Evolutionary conservation across 768 basidiomycete species (phyloP), one percentile per base, ranked within the genome.

Genomic region (Russula griseocarnosa): DNA sequence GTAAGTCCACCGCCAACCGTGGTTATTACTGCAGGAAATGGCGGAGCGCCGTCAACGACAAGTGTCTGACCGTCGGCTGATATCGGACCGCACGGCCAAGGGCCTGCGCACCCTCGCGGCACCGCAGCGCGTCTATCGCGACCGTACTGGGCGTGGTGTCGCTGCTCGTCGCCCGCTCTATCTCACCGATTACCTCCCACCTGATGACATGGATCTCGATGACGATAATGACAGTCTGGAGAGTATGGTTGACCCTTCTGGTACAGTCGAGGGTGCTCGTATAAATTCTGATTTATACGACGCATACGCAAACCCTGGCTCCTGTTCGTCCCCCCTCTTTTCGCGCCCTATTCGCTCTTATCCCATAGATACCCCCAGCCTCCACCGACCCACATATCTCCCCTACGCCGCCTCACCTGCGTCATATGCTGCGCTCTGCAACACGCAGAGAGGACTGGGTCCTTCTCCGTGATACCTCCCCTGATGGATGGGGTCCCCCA

Each of bases 211-310:
- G 70, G 84, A 84, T 71, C 60, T 69, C 16, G 71, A 73, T 24
- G 84, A 85, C 28, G 87, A 86, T 3, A 86, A 87, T n/a, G 87
- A 87, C 38, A 84, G 85, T 40, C 74, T 84, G 61, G 81, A 79
- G 38, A 75, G 75, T 55, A 50, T 68, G 71, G 59, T 82, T 62
- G 75, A 82, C 46, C 74, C 75, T 55, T 72, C 75, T 72, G 59
- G 70, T 66, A 5, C 69, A 71, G 66, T 79, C 20, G 87, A 88
- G 69, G 86, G 86, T 30, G 77, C 77, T 49, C 82, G 85, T 44
- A 69, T 83, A 58, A 84, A 84, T 65, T 73, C 83, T 14, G 85
- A 88, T 53, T 65, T 90, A 28, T 85, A 85, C 71, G 88, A 91
- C 59, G 85, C 86, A 14, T 85, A 84, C 42, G 50, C 62, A 14